Conservation (phyloP, 257 asterid species). For the Schizonepeta tenuifolia region DNA sequence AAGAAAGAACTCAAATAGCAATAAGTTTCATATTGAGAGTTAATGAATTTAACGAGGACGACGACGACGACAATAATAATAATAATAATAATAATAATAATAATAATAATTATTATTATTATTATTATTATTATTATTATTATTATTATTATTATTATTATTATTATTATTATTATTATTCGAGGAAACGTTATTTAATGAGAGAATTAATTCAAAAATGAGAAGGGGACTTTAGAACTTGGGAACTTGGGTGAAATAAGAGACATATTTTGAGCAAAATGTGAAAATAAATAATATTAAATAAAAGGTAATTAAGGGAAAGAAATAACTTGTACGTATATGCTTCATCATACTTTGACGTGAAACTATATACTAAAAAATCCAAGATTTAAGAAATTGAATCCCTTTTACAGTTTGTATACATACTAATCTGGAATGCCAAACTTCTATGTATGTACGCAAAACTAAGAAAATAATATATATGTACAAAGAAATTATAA, state of each 20-base stretch:
- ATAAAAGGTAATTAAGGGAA: background rate
- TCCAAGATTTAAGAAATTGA: background rate
- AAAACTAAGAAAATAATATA: background rate
- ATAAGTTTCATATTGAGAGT: background rate
- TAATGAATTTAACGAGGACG: too few relatives aligned
- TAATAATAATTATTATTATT: too few relatives aligned
- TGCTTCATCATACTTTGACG: constrained; percentile 1
- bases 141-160: too few relatives aligned
- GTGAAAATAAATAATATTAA: background rate
- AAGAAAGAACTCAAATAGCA: background rate
- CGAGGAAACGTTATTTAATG: background rate
- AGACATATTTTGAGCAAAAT: background rate
- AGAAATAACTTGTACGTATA: constrained; percentile 4
- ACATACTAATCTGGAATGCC: background rate
- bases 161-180: too few relatives aligned
- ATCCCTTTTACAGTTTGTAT: background rate
- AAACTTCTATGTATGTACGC: background rate
- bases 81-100: too few relatives aligned
- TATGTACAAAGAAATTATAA: background rate
- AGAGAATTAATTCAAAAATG: background rate
- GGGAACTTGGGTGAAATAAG: background rate
- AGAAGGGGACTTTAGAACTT: background rate
- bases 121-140: too few relatives aligned
- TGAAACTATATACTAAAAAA: background rate
- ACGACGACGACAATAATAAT: too few relatives aligned